Evolutionary conservation across 2,329 filamentous ascomycete species (phyloP).

Genomic region (Fusarium torreyae): DNA sequence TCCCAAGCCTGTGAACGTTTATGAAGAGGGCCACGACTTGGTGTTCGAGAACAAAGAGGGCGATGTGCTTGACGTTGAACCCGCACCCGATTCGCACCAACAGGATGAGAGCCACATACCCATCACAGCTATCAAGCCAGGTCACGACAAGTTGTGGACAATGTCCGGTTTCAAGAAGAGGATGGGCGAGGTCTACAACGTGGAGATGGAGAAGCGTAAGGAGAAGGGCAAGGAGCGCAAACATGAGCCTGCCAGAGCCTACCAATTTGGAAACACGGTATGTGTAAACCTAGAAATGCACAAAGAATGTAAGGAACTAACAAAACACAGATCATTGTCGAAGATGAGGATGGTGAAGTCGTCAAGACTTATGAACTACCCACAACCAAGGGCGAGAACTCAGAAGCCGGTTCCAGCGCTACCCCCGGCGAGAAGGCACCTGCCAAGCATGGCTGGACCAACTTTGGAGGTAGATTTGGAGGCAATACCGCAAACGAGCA

Average conservation of each 20-base stretch:
- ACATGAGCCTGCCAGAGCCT: constrained; percentile 83
- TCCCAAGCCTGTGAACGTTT: constrained; percentile 72
- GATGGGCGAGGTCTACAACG: constrained; percentile 67
- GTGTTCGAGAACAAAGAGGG: constrained; percentile 90
- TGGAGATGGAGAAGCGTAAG: constrained; percentile 75
- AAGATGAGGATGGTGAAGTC: constrained; percentile 89
- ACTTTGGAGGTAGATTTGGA: constrained; percentile 54
- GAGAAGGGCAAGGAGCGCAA: constrained; percentile 74
- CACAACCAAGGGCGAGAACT: constrained; percentile 58
- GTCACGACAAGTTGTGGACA: constrained; percentile 52
- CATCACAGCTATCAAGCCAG: constrained; percentile 40
- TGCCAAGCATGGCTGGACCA: constrained; percentile 66
- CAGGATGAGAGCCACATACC: constrained; percentile 38
- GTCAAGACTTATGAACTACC: constrained; percentile 87
- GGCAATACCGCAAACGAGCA: constrained; percentile 56
- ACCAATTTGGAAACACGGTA: constrained; percentile 86
- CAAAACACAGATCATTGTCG: constrained; percentile 80
- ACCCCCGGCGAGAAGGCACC: constrained; percentile 55
- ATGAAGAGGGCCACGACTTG: constrained; percentile 83
- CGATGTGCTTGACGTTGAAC: constrained; percentile 81
- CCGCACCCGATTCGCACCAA: constrained; percentile 27
- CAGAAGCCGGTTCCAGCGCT: constrained; percentile 59
- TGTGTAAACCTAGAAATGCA: constrained; percentile 46
- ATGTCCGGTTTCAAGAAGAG: constrained; percentile 63
- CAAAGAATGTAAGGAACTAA: constrained; percentile 47